Percentiles rank a stretch among this genome's conserved stretches.
Conservation (phyloP, 2,329 filamentous ascomycete genomes). For the Sporothrix brasiliensis region DNA sequence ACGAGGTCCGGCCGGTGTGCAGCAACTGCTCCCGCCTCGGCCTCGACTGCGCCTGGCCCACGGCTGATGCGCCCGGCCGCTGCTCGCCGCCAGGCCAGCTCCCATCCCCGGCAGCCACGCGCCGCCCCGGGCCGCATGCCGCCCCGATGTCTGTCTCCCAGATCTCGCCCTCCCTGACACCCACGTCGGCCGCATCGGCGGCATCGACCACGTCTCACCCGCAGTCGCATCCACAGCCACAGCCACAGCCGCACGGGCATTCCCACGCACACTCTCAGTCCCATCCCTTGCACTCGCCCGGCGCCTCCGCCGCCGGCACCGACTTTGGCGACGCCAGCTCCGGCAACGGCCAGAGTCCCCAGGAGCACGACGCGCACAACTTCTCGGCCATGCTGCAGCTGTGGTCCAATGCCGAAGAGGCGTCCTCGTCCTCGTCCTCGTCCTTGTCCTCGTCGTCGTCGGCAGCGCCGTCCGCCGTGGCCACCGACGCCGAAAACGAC, state of each 20-base stretch:
- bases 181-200: neutral
- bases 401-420: conserved; percentile 31
- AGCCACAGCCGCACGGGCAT: neutral
- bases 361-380: conserved; percentile 17
- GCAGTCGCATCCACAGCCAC: conserved; percentile 5
- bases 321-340: conserved; percentile 21
- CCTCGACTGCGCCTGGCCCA: conserved; percentile 38
- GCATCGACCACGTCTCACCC: neutral
- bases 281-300: neutral
- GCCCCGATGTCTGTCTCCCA: neutral
- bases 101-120: neutral
- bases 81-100: neutral
- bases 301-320: neutral
- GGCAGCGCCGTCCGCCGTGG: neutral
- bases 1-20: conserved; percentile 38
- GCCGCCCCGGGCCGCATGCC: neutral
- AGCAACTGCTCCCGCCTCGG: conserved; percentile 39
- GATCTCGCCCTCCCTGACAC: neutral
- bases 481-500: conserved; percentile 28
- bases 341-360: conserved; percentile 18
- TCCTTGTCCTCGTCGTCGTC: neutral
- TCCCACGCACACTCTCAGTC: neutral
- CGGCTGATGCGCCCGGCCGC: conserved; percentile 1
- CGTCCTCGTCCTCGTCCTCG: neutral
- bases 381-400: conserved; percentile 31